Base-by-base conservation (phyloP, 495 filamentous ascomycete genomes). In the Penicillium canariense region DNA sequence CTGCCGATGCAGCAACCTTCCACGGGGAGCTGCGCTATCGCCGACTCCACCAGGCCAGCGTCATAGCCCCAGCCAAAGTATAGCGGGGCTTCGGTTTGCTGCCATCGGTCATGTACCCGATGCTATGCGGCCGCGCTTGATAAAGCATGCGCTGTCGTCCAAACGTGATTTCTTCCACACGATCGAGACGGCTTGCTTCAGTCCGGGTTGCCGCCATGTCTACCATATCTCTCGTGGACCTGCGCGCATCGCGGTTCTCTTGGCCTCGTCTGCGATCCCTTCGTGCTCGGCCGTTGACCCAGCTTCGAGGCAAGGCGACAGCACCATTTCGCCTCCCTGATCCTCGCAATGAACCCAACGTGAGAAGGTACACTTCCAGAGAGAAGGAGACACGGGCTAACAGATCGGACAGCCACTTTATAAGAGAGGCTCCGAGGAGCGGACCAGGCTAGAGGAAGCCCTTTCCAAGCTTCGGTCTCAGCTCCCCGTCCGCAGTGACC, bases 361-460 rank as follows among this genome's bases (percentile, higher is more conserved):
- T 73, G 36, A 62, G 70, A 55, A 20, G 17, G 7, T 0, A 27
- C 4, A 3, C 6, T 5, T n/a, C n/a, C 2, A 27, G 10, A 5
- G 4, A 45, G 4, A 9, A 10, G 3, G 6, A 25, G 3, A 6
- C 25, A 0, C 4, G 1, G 20, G 3, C 20, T 42, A 14, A 42
- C 20, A n/a, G 12, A 14, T 17, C 11, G 0, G 22, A 10, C 39
- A 92, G 90, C 83, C 86, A 59, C 80, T 84, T 61, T 96, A 93
- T 69, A 81, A 81, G 48, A 85, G 84, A 71, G 85, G 80, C 52
- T 94, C 89, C 0, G 59, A 79, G 12, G 88, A 93, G 66, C 80
- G 91, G 53, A 71, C 72, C 26, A 82, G 82, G 54, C 72, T 96
- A 25, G 78, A 82, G 23, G 74, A 81, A 18, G 85, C 88, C n/a